These are phyloP conservation scores for Parachaetomium inaequale DNA, from an alignment of 495 filamentous ascomycete genomes.

Conservation along the genomic window DNA sequence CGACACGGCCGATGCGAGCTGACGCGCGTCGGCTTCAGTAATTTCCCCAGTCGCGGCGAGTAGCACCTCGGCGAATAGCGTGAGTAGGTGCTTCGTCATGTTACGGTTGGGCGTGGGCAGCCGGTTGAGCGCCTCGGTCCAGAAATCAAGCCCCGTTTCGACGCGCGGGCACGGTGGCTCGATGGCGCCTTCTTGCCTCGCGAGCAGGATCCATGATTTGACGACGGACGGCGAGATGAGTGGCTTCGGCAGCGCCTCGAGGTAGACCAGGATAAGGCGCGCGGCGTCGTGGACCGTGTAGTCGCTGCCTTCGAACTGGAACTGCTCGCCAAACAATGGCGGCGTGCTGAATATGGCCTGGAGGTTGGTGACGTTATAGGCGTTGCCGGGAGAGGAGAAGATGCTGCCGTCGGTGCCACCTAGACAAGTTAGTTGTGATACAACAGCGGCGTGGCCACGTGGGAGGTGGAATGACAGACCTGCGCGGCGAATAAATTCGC, in stretches of 20 bases:
- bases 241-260: constrained; percentile 28
- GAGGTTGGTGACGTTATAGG: constrained; percentile 26
- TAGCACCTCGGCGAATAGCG: constrained; percentile 28
- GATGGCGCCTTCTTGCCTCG: constrained; percentile 29
- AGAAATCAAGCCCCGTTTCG: constrained; percentile 34
- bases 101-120: constrained; percentile 27
- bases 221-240: constrained; percentile 26
- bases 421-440: constrained; percentile 4
- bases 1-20: constrained; percentile 26
- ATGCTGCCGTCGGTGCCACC: constrained; percentile 19
- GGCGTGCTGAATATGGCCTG: constrained; percentile 24
- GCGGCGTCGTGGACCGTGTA: constrained; percentile 32
- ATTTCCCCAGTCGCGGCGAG: constrained; percentile 10
- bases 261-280: constrained; percentile 27
- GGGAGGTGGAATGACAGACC: constrained; percentile 7
- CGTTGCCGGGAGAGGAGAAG: constrained; percentile 25
- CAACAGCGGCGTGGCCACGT: not conserved
- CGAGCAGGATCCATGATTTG: constrained; percentile 30
- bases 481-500: constrained; percentile 28
- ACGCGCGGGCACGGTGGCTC: constrained; percentile 23
- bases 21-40: constrained; percentile 25
- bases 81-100: constrained; percentile 28
- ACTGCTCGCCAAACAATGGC: constrained; percentile 26
- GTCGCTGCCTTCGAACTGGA: constrained; percentile 22
- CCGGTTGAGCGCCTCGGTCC: constrained; percentile 34